These are phyloP conservation scores for Colletotrichum scovillei DNA, from an alignment of 2,329 filamentous ascomycete genomes.

Conservation along the genomic window DNA sequence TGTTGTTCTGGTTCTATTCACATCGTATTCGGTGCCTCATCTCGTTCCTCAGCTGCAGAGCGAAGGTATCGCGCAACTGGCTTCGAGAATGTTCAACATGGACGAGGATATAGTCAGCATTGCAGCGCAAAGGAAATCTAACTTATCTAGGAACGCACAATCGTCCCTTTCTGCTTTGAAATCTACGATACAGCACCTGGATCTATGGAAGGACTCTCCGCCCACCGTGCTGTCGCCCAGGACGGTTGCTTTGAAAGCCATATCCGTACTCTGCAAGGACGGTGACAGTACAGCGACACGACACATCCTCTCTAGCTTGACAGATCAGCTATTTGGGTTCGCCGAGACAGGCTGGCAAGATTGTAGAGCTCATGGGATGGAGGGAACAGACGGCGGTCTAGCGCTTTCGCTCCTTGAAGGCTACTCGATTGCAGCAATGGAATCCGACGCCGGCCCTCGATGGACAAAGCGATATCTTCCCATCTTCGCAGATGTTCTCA, in stretches of 20 bases:
- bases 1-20: conserved; percentile 71
- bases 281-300: conserved; percentile 18
- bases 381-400: conserved; percentile 35
- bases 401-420: conserved; percentile 64
- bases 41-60: conserved; percentile 67
- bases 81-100: conserved; percentile 65
- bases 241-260: conserved; percentile 70
- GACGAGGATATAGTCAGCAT: conserved; percentile 68
- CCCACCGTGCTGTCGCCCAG: conserved; percentile 69
- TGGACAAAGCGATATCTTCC: conserved; percentile 65
- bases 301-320: conserved; percentile 28
- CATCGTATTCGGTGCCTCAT: conserved; percentile 69
- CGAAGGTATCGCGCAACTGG: conserved; percentile 64
- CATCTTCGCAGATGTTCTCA: conserved; percentile 60
- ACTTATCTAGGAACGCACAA: conserved; percentile 75
- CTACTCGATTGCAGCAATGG: conserved; percentile 60
- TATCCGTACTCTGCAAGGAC: conserved; percentile 45
- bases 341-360: conserved; percentile 28
- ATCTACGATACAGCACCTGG: conserved; percentile 59
- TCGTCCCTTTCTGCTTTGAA: conserved; percentile 67
- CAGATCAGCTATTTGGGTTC: conserved; percentile 38
- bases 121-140: conserved; percentile 73
- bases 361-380: conserved; percentile 22
- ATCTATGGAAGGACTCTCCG: conserved; percentile 69
- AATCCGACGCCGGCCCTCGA: conserved; percentile 44